Percentiles rank a stretch among this genome's conserved stretches.
Evolutionary conservation across 345 rosid species (phyloP).

Genomic region (Boechera stricta): DNA sequence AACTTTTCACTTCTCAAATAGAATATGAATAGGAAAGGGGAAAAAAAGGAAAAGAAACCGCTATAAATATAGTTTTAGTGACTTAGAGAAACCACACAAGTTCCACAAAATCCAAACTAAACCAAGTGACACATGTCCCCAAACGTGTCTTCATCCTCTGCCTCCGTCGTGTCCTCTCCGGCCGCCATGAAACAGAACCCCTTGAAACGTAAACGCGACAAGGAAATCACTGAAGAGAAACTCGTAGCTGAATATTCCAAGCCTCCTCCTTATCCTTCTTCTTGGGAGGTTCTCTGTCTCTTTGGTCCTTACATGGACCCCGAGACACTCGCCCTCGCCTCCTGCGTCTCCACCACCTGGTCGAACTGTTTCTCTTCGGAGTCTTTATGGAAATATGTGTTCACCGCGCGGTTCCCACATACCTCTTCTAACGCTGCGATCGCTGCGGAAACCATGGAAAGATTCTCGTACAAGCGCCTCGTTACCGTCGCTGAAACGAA

Average conservation of each 20-base stretch:
- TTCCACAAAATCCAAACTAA: too few relatives aligned
- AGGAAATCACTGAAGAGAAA: slow-evolving; percentile 4
- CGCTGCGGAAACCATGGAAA: background rate
- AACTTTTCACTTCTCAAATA: too few relatives aligned
- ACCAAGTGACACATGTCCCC: background rate
- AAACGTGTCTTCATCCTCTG: background rate
- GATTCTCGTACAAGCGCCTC: slow-evolving; percentile 16
- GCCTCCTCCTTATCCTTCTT: background rate
- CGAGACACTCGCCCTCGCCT: slow-evolving; percentile 16
- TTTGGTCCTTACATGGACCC: slow-evolving; percentile 32
- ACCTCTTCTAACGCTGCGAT: too few relatives aligned
- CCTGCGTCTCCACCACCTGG: slow-evolving; percentile 41
- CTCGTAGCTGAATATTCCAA: background rate
- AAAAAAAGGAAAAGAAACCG: too few relatives aligned
- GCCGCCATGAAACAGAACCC: slow-evolving; percentile 12
- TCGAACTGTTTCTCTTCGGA: slow-evolving; percentile 26
- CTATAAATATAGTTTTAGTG: too few relatives aligned
- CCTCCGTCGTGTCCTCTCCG: background rate
- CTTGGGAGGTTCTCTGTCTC: slow-evolving; percentile 24
- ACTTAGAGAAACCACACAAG: too few relatives aligned
- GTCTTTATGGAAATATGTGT: slow-evolving; percentile 12
- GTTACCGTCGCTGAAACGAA: background rate
- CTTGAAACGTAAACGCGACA: slow-evolving; percentile 15
- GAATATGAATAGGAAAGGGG: too few relatives aligned
- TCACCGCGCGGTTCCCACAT: too few relatives aligned